Evolutionary conservation across 257 asterid species (phyloP).

Genomic region (Prunella vulgaris): DNA sequence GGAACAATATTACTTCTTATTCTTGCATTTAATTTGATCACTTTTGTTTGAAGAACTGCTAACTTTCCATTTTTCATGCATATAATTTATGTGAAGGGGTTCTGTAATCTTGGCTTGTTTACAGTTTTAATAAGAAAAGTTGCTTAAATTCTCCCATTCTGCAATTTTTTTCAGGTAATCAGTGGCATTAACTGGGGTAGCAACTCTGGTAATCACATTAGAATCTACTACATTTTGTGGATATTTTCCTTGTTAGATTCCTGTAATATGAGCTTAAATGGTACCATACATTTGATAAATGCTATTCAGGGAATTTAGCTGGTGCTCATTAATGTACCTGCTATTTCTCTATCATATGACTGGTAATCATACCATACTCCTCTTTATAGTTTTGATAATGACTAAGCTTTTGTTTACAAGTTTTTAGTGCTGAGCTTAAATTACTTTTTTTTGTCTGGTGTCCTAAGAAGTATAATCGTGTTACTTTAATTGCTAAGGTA

Average conservation of each 20-base stretch:
- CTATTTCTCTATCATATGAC: slow-evolving; percentile 68
- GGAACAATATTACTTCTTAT: neutral
- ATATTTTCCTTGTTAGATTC: neutral
- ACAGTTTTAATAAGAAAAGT: neutral
- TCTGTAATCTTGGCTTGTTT: neutral
- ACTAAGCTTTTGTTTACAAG: neutral
- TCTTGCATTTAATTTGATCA: neutral
- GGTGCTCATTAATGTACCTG: slow-evolving; percentile 76
- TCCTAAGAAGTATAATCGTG: neutral
- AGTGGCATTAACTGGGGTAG: slow-evolving; percentile 90
- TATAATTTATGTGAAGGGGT: no score
- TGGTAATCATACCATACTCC: slow-evolving; percentile 39
- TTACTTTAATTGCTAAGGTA: slow-evolving; percentile 2
- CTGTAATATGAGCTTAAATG: neutral
- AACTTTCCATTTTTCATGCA: neutral
- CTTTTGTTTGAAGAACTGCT: neutral
- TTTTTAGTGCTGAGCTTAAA: no score
- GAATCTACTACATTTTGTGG: slow-evolving; percentile 18
- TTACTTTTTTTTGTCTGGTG: no score
- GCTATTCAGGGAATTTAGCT: slow-evolving; percentile 86
- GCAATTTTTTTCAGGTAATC: slow-evolving; percentile 56
- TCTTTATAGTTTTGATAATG: neutral
- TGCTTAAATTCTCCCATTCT: slow-evolving; percentile 1
- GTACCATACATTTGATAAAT: slow-evolving; percentile 17
- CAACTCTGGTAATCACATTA: slow-evolving; percentile 76